Percentiles rank a stretch among this genome's conserved stretches.
phyloP scores from a whole-genome alignment of 2,329 filamentous ascomycete species.

The Colletotrichum paranaense region DNA sequence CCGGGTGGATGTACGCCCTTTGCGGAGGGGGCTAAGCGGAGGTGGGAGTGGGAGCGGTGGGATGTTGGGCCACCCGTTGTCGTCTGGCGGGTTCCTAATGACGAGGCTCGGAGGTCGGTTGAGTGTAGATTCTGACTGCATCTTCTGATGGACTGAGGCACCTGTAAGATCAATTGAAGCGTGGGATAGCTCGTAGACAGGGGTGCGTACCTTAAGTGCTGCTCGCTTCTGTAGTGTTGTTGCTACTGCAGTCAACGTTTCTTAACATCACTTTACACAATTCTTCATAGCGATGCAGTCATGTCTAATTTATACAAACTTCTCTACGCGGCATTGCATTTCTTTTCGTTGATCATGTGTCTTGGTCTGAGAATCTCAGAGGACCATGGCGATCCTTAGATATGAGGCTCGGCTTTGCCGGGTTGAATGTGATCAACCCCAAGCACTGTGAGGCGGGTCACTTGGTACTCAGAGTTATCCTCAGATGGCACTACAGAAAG shows the following conservation, averaged over 20 bases:
- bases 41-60: constrained; percentile 19
- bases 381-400: neutral
- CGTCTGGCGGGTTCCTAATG: neutral
- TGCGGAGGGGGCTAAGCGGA: constrained; percentile 19
- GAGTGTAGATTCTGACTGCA: neutral
- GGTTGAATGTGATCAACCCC: neutral
- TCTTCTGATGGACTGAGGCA: constrained; percentile 19
- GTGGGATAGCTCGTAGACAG: neutral
- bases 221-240: neutral
- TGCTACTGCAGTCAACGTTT: neutral
- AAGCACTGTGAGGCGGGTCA: neutral
- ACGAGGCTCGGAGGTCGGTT: neutral
- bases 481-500: neutral
- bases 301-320: neutral
- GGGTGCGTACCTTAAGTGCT: neutral
- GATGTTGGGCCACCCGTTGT: constrained; percentile 21
- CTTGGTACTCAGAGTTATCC: neutral
- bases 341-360: neutral
- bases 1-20: neutral
- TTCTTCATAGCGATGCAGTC: neutral
- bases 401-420: neutral
- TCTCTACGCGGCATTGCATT: neutral
- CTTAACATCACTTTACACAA: neutral
- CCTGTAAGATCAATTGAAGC: neutral
- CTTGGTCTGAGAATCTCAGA: neutral